These are phyloP conservation scores for Nakazawaea ernobii DNA, from an alignment of 805 yeast species.

Conservation along the genomic window DNA sequence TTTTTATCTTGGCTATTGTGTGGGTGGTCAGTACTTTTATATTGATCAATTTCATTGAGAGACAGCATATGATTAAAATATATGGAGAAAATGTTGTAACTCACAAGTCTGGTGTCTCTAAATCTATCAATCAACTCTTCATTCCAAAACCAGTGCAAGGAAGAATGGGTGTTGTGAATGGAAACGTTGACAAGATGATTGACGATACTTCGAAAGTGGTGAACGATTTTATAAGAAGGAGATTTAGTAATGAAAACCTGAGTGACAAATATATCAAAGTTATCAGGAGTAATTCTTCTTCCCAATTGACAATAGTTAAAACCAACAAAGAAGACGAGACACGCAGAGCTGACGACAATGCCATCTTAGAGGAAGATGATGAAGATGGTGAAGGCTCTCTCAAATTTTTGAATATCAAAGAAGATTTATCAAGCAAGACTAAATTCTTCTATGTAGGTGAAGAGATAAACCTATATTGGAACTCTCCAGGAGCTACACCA, in stretches of 20 bases:
- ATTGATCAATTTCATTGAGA: conserved; percentile 70
- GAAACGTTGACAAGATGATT: conserved; percentile 32
- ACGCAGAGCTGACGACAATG: conserved; percentile 18
- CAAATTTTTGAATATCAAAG: conserved; percentile 16
- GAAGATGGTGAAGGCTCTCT: conserved; percentile 19
- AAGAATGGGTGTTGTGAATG: conserved; percentile 18
- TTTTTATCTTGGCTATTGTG: conserved; percentile 46
- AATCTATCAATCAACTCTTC: conserved; percentile 23
- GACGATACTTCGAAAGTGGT: conserved; percentile 35
- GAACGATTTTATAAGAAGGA: conserved; percentile 34
- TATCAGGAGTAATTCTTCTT: conserved; percentile 14
- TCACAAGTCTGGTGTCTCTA: conserved; percentile 42
- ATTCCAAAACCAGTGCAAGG: conserved; percentile 15
- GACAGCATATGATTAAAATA: conserved; percentile 68
- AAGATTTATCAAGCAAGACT: conserved; percentile 8
- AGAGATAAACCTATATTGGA: conserved; percentile 51
- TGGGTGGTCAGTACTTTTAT: conserved; percentile 65
- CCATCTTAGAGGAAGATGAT: conserved; percentile 23
- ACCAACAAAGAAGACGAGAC: not conserved
- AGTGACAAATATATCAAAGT: conserved; percentile 8
- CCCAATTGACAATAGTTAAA: conserved; percentile 10
- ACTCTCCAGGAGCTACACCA: conserved; percentile 36
- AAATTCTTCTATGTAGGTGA: conserved; percentile 40
- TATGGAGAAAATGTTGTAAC: conserved; percentile 63
- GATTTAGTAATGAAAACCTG: conserved; percentile 6